These are phyloP conservation scores for Penicillium cinerascens DNA, from an alignment of 495 filamentous ascomycete genomes.

Conservation along the genomic window DNA sequence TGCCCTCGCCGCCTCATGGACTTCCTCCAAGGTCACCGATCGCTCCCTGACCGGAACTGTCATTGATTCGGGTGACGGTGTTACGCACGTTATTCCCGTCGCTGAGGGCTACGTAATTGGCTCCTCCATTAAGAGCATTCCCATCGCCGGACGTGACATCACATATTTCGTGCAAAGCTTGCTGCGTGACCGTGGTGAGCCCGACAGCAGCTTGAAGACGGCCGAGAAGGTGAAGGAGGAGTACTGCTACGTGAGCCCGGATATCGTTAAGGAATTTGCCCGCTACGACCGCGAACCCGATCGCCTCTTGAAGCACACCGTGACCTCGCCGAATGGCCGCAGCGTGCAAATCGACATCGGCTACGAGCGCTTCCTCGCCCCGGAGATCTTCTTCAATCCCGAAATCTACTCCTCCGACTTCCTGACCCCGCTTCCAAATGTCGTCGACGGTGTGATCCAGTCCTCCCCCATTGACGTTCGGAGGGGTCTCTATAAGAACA, in stretches of 20 bases:
- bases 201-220: slow-evolving; percentile 94
- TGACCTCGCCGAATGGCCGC: slow-evolving; percentile 81
- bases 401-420: slow-evolving; percentile 99
- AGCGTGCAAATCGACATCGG: slow-evolving; percentile 86
- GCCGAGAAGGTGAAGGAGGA: slow-evolving; percentile 97
- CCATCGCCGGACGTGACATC: slow-evolving; percentile 94
- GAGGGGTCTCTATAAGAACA: slow-evolving; percentile 98
- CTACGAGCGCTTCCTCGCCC: slow-evolving; percentile 96
- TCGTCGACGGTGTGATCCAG: slow-evolving; percentile 96
- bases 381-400: slow-evolving; percentile 99
- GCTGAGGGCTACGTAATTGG: slow-evolving; percentile 99
- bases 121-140: slow-evolving; percentile 97
- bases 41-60: slow-evolving; percentile 97
- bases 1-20: slow-evolving; percentile 95
- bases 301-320: slow-evolving; percentile 83
- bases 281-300: slow-evolving; percentile 89
- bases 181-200: slow-evolving; percentile 91
- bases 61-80: slow-evolving; percentile 95
- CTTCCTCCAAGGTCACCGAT: slow-evolving; percentile 93
- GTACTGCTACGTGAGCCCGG: slow-evolving; percentile 95
- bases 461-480: slow-evolving; percentile 96
- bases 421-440: slow-evolving; percentile 86
- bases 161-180: slow-evolving; percentile 97
- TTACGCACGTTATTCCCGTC: slow-evolving; percentile 98
- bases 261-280: slow-evolving; percentile 96